A percentile compares a stretch with the other conserved stretches of the same genome.
Evolutionary conservation across 345 rosid genomes (phyloP).

Genomic region (Heritiera fomes): DNA sequence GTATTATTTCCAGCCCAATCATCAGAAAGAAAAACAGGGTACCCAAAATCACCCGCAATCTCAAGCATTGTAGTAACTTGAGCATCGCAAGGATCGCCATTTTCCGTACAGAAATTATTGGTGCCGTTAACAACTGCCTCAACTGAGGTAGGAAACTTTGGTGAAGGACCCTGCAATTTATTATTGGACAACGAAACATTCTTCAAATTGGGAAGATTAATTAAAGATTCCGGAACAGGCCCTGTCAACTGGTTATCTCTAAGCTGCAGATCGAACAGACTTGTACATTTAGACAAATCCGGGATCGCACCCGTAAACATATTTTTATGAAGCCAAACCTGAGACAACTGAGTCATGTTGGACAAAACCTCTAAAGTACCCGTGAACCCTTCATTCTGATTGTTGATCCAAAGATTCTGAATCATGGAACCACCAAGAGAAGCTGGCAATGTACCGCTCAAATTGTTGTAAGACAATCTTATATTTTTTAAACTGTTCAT

Average conservation of each 20-base stretch:
- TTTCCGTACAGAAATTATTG: conserved; percentile 50
- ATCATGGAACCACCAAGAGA: conserved; percentile 52
- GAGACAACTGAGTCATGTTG: conserved; percentile 49
- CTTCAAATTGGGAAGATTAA: conserved; percentile 35
- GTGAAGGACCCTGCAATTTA: conserved; percentile 72
- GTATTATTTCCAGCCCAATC: conserved; percentile 75
- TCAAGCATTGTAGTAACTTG: conserved; percentile 63
- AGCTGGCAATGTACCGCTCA: conserved; percentile 63
- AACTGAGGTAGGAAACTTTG: conserved; percentile 37
- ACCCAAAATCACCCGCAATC: conserved; percentile 65
- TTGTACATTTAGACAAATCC: conserved; percentile 55
- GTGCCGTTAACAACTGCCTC: conserved; percentile 24
- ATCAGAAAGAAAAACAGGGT: conserved; percentile 57
- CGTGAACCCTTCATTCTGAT: conserved; percentile 55
- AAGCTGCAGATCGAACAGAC: conserved; percentile 65
- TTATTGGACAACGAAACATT: conserved; percentile 63
- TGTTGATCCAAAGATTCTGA: conserved; percentile 64
- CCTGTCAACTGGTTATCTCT: conserved; percentile 79
- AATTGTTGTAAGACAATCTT: conserved; percentile 70
- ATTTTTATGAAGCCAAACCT: conserved; percentile 76
- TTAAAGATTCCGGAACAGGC: conserved; percentile 47
- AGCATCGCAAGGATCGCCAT: conserved; percentile 46
- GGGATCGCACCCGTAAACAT: conserved; percentile 74
- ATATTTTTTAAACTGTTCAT: conserved; percentile 48
- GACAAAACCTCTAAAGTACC: conserved; percentile 65